Evolutionary conservation across 768 basidiomycete genomes (phyloP).

Genomic region (Mycena vulgaris): DNA sequence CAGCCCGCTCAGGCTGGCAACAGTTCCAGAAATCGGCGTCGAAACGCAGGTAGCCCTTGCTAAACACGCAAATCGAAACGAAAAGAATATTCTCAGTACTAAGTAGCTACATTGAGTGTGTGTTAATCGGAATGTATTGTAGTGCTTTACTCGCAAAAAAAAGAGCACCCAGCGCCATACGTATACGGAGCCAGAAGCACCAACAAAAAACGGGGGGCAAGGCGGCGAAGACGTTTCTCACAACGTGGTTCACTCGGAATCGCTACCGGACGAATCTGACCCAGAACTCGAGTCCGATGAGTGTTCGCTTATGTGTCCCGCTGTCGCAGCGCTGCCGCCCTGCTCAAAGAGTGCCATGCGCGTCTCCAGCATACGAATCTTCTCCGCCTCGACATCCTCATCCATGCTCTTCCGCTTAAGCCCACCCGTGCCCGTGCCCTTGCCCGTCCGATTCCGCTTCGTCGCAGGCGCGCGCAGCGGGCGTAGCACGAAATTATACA

Average conservation of each 20-base stretch:
- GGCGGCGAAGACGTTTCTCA: conserved; percentile 38
- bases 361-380: conserved; percentile 92
- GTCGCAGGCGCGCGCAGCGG: conserved; percentile 79
- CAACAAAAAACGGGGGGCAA: conserved; percentile 39
- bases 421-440: conserved; percentile 91
- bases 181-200: conserved; percentile 36
- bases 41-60: conserved; percentile 40
- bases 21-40: conserved; percentile 65
- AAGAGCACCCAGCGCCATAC: conserved; percentile 42
- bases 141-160: conserved; percentile 43
- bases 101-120: conserved; percentile 67
- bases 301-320: conserved; percentile 71
- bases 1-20: conserved; percentile 68
- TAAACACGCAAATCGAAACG: conserved; percentile 3
- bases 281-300: conserved; percentile 87
- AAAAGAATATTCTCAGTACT: conserved; percentile 58
- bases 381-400: conserved; percentile 95
- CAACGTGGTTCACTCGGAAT: conserved; percentile 75
- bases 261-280: conserved; percentile 86
- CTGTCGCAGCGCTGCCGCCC: conserved; percentile 56
- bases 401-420: conserved; percentile 97
- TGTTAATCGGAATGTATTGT: conserved; percentile 58
- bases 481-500: conserved; percentile 96
- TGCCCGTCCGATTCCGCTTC: conserved; percentile 76
- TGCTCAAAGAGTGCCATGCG: conserved; percentile 89